Conservation (phyloP, 345 rosid genomes). For the Lenwebbia sp. region DNA sequence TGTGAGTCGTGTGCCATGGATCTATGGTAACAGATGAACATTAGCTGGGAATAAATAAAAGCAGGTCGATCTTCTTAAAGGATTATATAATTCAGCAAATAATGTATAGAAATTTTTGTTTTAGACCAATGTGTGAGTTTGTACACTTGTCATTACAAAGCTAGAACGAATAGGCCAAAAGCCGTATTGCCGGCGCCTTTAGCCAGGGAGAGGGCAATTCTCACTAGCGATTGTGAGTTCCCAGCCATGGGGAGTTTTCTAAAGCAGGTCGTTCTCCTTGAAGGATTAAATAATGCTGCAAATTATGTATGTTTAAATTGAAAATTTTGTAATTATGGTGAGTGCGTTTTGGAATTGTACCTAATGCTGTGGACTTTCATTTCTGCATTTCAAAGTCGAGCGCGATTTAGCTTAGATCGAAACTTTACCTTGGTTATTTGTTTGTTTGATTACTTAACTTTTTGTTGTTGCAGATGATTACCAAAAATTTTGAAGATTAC, state of each 20-base stretch:
- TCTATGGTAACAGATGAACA: not conserved
- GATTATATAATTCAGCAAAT: not conserved
- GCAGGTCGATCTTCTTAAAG: not conserved
- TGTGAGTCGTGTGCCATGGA: not conserved
- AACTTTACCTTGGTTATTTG: not conserved
- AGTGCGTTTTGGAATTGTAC: not conserved
- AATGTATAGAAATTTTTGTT: not conserved
- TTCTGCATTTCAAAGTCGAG: not conserved
- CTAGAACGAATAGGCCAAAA: not conserved
- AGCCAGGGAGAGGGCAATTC: not conserved
- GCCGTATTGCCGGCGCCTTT: not conserved
- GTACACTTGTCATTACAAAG: not conserved
- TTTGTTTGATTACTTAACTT: constrained; percentile 1
- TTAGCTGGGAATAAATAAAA: not conserved
- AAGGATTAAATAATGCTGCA: not conserved
- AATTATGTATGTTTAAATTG: not conserved
- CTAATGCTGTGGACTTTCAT: not conserved
- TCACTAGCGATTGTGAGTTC: not conserved
- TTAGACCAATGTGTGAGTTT: not conserved
- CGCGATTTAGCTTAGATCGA: not conserved
- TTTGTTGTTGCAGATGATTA: constrained; percentile 67
- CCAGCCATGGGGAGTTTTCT: not conserved
- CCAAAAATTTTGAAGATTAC: constrained; percentile 95
- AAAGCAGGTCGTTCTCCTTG: not conserved
- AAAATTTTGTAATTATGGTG: not conserved